Conservation (phyloP, 2,329 filamentous ascomycete genomes). For the Fusarium zealandicum region DNA sequence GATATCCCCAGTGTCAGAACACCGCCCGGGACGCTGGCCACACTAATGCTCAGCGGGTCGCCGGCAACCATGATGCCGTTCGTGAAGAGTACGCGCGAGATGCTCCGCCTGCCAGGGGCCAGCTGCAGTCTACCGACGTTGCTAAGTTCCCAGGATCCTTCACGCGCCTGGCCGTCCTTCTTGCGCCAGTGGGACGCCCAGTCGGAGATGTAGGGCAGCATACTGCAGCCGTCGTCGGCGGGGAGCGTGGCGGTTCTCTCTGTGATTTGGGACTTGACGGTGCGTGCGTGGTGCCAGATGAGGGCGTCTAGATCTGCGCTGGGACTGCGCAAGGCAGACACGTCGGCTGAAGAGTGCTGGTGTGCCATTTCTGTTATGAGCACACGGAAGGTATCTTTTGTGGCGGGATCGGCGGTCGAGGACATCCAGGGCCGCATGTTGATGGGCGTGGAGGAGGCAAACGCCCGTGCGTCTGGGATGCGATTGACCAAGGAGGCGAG, state of each 20-base stretch:
- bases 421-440: conserved; percentile 52
- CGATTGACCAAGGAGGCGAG: conserved; percentile 51
- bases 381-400: conserved; percentile 47
- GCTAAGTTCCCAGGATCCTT: conserved; percentile 58
- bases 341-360: conserved; percentile 36
- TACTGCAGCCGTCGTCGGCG: conserved; percentile 51
- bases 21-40: conserved; percentile 54
- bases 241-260: conserved; percentile 47
- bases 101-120: conserved; percentile 40
- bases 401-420: conserved; percentile 38
- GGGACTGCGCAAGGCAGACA: conserved; percentile 38
- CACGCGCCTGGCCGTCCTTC: conserved; percentile 53
- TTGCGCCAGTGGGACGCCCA: conserved; percentile 51
- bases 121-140: conserved; percentile 57
- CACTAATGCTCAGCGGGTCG: conserved; percentile 54
- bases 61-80: conserved; percentile 56
- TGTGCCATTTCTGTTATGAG: conserved; percentile 50
- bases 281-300: conserved; percentile 54
- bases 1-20: conserved; percentile 53
- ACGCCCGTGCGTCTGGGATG: conserved; percentile 47
- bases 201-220: conserved; percentile 54
- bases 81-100: conserved; percentile 57
- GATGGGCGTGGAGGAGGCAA: conserved; percentile 53
- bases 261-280: conserved; percentile 47
- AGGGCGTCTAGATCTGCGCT: conserved; percentile 34